Evolutionary conservation across 305 asterid species (phyloP).

Genomic region (Plantago coronopus): DNA sequence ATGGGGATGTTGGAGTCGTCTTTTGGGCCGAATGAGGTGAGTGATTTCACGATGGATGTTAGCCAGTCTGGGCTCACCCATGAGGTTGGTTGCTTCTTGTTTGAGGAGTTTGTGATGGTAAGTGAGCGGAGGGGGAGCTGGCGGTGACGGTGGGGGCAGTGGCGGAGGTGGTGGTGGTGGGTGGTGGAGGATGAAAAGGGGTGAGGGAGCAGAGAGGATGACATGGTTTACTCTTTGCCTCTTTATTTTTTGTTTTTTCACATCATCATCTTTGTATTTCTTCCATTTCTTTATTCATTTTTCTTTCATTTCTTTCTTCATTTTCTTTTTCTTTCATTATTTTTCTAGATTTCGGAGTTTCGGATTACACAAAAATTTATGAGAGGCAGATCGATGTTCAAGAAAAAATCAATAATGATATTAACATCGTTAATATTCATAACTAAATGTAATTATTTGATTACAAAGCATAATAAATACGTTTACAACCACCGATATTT

Average conservation of each 20-base stretch:
- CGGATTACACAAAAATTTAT: too few species aligned
- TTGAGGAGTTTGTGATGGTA: slow-evolving; percentile 40
- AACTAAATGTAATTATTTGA: too few species aligned
- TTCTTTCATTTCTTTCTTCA: too few species aligned
- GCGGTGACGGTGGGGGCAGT: slow-evolving; percentile 24
- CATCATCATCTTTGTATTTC: neutral
- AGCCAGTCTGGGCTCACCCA: slow-evolving; percentile 97
- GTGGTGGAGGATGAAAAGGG: slow-evolving; percentile 27
- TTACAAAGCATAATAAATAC: too few species aligned
- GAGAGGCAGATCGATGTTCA: too few species aligned
- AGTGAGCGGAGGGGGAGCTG: slow-evolving; percentile 18
- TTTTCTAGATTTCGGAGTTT: too few species aligned
- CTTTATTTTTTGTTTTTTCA: neutral
- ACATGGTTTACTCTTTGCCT: slow-evolving; percentile 31
- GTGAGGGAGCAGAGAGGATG: slow-evolving; percentile 38
- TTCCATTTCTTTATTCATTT: too few species aligned
- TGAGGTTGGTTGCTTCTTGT: slow-evolving; percentile 51
- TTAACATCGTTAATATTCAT: too few species aligned
- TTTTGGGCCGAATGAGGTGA: slow-evolving; percentile 51
- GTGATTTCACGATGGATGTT: slow-evolving; percentile 57
- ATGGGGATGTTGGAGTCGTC: slow-evolving; percentile 86
- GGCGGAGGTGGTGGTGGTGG: slow-evolving; percentile 26
- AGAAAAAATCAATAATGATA: too few species aligned
- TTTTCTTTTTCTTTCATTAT: too few species aligned
- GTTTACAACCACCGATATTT: too few species aligned